Evolutionary conservation across 805 yeast genomes (phyloP).

Genomic region (Jamesozyma lodderae): DNA sequence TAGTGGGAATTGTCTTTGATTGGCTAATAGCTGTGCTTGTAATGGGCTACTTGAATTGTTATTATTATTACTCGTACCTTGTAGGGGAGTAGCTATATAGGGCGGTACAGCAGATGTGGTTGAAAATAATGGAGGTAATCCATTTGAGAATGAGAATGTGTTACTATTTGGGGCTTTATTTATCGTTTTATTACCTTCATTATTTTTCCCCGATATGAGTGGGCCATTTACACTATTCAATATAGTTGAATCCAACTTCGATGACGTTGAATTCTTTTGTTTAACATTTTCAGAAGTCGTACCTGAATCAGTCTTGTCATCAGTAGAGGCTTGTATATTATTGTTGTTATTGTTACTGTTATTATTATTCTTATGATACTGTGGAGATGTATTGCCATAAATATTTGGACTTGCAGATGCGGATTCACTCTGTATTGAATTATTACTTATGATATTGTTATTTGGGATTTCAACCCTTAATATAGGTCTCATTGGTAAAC

Average conservation of each 20-base stretch:
- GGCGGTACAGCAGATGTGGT: slow-evolving; percentile 27
- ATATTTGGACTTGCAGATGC: slow-evolving; percentile 31
- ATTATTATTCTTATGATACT: slow-evolving; percentile 2
- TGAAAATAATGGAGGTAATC: slow-evolving; percentile 24
- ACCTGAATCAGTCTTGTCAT: not conserved
- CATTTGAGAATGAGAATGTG: slow-evolving; percentile 9
- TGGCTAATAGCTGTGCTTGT: slow-evolving; percentile 17
- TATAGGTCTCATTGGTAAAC: slow-evolving; percentile 38
- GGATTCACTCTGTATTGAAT: slow-evolving; percentile 25
- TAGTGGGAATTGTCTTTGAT: slow-evolving; percentile 11
- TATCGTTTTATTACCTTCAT: not conserved
- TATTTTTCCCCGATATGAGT: slow-evolving; percentile 3
- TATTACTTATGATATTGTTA: slow-evolving; percentile 26
- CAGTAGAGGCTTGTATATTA: too few relatives aligned
- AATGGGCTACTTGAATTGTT: slow-evolving; percentile 11
- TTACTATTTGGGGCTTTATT: slow-evolving; percentile 3
- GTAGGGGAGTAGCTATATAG: slow-evolving; percentile 30
- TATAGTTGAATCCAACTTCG: too few relatives aligned
- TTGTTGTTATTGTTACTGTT: not conserved
- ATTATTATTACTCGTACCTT: slow-evolving; percentile 8
- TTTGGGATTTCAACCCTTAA: slow-evolving; percentile 59
- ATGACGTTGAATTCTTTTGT: too few relatives aligned
- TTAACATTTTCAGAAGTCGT: not conserved
- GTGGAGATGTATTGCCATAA: slow-evolving; percentile 6
- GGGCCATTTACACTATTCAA: slow-evolving; percentile 2